phyloP scores from a whole-genome alignment of 768 basidiomycete species.

The Leccinellum luteum region DNA sequence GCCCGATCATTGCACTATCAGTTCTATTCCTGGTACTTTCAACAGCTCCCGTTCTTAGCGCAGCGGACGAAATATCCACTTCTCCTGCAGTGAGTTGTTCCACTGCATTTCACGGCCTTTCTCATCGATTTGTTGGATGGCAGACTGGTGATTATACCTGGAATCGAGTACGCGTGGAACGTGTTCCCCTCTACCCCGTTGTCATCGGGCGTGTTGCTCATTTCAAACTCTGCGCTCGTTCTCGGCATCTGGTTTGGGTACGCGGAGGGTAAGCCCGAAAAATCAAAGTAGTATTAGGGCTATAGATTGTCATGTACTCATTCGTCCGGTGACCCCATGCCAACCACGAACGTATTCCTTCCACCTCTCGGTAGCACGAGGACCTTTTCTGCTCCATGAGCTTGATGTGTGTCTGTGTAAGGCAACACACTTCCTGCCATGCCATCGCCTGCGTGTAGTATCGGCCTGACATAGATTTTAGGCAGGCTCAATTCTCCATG shows the following conservation, averaged over 20 bases:
- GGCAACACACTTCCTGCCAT: constrained; percentile 62
- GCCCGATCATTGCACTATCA: constrained; percentile 97
- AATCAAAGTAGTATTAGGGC: constrained; percentile 2
- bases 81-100: constrained; percentile 51
- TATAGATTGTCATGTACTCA: constrained; percentile 3
- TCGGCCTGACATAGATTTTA: constrained; percentile 60
- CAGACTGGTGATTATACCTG: constrained; percentile 59
- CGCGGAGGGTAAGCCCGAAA: constrained; percentile 34
- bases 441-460: constrained; percentile 49
- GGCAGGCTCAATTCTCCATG: constrained; percentile 81
- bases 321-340: constrained; percentile 50
- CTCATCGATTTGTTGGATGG: not conserved
- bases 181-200: constrained; percentile 74
- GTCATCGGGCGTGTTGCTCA: constrained; percentile 57
- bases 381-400: constrained; percentile 79
- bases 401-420: constrained; percentile 76
- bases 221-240: constrained; percentile 51
- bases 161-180: constrained; percentile 87
- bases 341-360: constrained; percentile 76
- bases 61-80: constrained; percentile 71
- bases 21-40: constrained; percentile 97
- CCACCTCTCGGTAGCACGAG: constrained; percentile 81
- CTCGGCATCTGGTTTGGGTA: constrained; percentile 55
- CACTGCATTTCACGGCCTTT: not conserved
- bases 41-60: constrained; percentile 80